phyloP scores from a whole-genome alignment of 2,329 filamentous ascomycete genomes.

The Capronia americana region DNA sequence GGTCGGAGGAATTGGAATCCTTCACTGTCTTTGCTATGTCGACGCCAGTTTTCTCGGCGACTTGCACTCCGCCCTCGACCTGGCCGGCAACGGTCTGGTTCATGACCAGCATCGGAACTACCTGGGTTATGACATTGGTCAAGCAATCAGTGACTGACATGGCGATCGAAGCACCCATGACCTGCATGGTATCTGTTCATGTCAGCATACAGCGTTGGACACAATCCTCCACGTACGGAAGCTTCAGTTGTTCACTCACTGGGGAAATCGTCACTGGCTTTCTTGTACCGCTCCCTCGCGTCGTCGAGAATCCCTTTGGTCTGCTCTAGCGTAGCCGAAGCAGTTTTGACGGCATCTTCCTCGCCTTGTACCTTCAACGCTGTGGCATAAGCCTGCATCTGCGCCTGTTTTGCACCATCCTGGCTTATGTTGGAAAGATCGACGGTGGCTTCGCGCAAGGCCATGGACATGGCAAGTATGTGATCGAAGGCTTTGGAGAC shows the following conservation, averaged over 20 bases:
- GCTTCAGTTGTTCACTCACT: not conserved
- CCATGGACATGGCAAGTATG: conserved; percentile 6
- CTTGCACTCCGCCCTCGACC: not conserved
- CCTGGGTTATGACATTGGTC: conserved; percentile 6
- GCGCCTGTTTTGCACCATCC: conserved; percentile 2
- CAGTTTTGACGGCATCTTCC: conserved; percentile 2
- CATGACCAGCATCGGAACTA: not conserved
- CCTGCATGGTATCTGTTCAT: not conserved
- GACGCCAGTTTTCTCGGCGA: conserved; percentile 1
- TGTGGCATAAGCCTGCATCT: not conserved
- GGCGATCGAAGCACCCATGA: not conserved
- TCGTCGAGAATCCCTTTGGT: not conserved
- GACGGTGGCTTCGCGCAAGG: conserved; percentile 2
- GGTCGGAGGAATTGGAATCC: not conserved
- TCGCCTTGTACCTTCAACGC: not conserved
- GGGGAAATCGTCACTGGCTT: conserved; percentile 6
- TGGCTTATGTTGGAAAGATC: conserved; percentile 2
- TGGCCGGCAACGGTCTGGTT: conserved; percentile 2
- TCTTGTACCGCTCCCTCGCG: conserved; percentile 1
- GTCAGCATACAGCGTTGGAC: not conserved
- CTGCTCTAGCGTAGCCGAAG: conserved; percentile 1
- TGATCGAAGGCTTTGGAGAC: not conserved
- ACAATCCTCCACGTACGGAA: not conserved
- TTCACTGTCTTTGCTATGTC: conserved; percentile 3
- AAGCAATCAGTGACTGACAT: conserved; percentile 4